Conservation (phyloP, 257 asterid genomes). For the Solanum bukasovii region DNA sequence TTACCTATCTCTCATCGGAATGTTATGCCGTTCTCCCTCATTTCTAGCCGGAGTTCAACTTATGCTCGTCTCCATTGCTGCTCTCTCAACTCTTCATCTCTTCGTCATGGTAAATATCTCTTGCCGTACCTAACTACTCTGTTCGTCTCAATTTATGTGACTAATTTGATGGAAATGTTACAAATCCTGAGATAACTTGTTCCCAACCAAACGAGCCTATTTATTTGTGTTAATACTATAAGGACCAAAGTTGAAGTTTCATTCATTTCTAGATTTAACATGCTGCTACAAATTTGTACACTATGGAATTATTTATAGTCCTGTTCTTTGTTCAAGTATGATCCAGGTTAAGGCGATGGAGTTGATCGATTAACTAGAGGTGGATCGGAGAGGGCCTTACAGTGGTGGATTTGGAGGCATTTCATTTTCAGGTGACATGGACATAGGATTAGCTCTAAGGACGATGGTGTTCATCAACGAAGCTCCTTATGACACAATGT, state of each 20-base stretch:
- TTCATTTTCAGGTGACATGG: slow-evolving; percentile 71
- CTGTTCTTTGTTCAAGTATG: background rate
- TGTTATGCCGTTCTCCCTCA: no score
- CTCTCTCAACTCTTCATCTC: no score
- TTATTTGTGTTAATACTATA: background rate
- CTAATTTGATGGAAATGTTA: no score
- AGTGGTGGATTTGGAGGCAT: slow-evolving; percentile 60
- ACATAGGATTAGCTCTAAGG: slow-evolving; percentile 66
- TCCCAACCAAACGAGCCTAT: no score
- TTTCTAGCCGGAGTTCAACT: no score
- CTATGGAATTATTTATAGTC: background rate
- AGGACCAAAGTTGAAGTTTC: background rate
- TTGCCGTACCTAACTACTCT: no score
- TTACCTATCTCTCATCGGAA: no score
- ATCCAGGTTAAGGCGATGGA: slow-evolving; percentile 86
- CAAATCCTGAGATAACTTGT: background rate
- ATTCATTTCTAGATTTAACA: background rate
- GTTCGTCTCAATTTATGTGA: no score
- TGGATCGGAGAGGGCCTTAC: slow-evolving; percentile 69
- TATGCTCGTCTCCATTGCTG: no score
- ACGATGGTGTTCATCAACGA: slow-evolving; percentile 65
- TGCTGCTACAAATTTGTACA: background rate
- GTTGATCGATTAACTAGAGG: slow-evolving; percentile 65
- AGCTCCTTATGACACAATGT: slow-evolving; percentile 19
- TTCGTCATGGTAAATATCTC: no score